Evolutionary conservation across 1,139 yeast species (phyloP).

Genomic region (Candida neerlandica): DNA sequence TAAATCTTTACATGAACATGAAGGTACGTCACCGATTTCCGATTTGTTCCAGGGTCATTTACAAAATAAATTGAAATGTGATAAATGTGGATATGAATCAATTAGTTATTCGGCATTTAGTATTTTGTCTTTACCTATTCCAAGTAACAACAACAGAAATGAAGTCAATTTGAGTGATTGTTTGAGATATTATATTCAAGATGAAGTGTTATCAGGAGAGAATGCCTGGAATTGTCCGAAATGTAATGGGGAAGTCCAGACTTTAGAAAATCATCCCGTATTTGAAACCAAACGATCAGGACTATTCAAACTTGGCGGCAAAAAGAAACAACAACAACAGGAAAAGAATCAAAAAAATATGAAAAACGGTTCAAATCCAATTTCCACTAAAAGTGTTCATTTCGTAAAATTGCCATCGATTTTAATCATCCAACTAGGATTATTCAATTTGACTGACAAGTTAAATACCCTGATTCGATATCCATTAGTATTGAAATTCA

Average conservation of each 20-base stretch:
- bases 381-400: slow-evolving; percentile 51
- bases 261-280: slow-evolving; percentile 42
- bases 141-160: slow-evolving; percentile 31
- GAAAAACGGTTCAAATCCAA: slow-evolving; percentile 3
- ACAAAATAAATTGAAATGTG: slow-evolving; percentile 64
- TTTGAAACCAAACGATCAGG: slow-evolving; percentile 36
- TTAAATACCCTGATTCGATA: slow-evolving; percentile 55
- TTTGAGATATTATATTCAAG: slow-evolving; percentile 64
- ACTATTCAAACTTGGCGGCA: slow-evolving; percentile 32
- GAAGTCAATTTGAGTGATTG: slow-evolving; percentile 53
- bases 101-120: slow-evolving; percentile 62
- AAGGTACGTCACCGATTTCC: slow-evolving; percentile 68
- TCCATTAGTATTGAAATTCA: slow-evolving; percentile 50
- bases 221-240: slow-evolving; percentile 81
- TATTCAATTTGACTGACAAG: slow-evolving; percentile 57
- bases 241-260: slow-evolving; percentile 46
- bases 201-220: slow-evolving; percentile 69
- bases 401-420: slow-evolving; percentile 68
- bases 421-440: slow-evolving; percentile 62
- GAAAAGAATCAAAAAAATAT: background rate
- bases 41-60: slow-evolving; percentile 68
- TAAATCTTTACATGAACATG: slow-evolving; percentile 46
- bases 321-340: slow-evolving; percentile 16
- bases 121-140: slow-evolving; percentile 69
- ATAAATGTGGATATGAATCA: slow-evolving; percentile 62